These are phyloP conservation scores for Malus domestica DNA, from an alignment of 306 rosid species.

Conservation along the genomic window ASM211411v1 NC_041804.1:37604001-37604500, in stretches of 20 bases:
- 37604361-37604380: slow-evolving; percentile 35
- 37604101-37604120: slow-evolving; percentile 52
- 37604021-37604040: slow-evolving; percentile 83
- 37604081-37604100: slow-evolving; percentile 71
- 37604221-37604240: not conserved
- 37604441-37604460: slow-evolving; percentile 95
- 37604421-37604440: slow-evolving; percentile 94
- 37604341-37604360: slow-evolving; percentile 66
- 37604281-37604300: not conserved
- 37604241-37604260: not conserved
- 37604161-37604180: slow-evolving; percentile 47
- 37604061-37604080: slow-evolving; percentile 78
- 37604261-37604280: not conserved
- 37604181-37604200: slow-evolving; percentile 82
- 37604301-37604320: slow-evolving; percentile 30
- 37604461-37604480: slow-evolving; percentile 94
- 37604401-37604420: slow-evolving; percentile 88
- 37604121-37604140: slow-evolving; percentile 50
- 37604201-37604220: slow-evolving; percentile 64
- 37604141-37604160: slow-evolving; percentile 34
- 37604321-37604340: slow-evolving; percentile 93
- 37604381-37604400: slow-evolving; percentile 66
- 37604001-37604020: slow-evolving; percentile 71
- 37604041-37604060: slow-evolving; percentile 89
- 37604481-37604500: slow-evolving; percentile 99